Conservation (phyloP, 192 early-diverging fungal species). For the Mortierella antarctica region DNA sequence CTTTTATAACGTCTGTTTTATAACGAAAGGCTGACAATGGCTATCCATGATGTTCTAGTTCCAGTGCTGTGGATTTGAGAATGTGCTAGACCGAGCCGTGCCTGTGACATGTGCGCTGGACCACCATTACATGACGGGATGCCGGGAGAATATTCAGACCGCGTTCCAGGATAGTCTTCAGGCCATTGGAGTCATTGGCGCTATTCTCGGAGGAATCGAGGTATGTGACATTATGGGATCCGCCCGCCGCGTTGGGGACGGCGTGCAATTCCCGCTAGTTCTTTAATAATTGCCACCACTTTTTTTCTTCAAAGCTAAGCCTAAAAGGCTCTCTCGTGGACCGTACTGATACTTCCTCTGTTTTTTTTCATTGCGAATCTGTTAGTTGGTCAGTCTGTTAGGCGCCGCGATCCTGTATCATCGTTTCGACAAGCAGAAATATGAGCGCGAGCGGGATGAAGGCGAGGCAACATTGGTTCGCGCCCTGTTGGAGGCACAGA, state of each 20-base stretch:
- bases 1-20: not conserved
- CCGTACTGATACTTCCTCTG: not conserved
- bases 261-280: not conserved
- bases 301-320: not conserved
- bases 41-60: constrained; percentile 20
- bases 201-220: constrained; percentile 54
- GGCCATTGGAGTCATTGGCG: constrained; percentile 51
- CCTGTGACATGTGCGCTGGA: constrained; percentile 43
- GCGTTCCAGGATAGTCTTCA: constrained; percentile 53
- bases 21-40: not conserved
- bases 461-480: constrained; percentile 25
- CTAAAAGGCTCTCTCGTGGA: not conserved
- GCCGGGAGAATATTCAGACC: constrained; percentile 50
- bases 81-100: constrained; percentile 46
- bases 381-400: constrained; percentile 38
- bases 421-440: constrained; percentile 39
- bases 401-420: constrained; percentile 44
- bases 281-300: not conserved
- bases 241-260: not conserved
- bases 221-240: constrained; percentile 5
- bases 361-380: not conserved
- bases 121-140: constrained; percentile 29
- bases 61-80: constrained; percentile 55
- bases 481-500: constrained; percentile 42
- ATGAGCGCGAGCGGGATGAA: constrained; percentile 21